Evolutionary conservation across 2,329 filamentous ascomycete species (phyloP).

Genomic region (Bisporella sp.): DNA sequence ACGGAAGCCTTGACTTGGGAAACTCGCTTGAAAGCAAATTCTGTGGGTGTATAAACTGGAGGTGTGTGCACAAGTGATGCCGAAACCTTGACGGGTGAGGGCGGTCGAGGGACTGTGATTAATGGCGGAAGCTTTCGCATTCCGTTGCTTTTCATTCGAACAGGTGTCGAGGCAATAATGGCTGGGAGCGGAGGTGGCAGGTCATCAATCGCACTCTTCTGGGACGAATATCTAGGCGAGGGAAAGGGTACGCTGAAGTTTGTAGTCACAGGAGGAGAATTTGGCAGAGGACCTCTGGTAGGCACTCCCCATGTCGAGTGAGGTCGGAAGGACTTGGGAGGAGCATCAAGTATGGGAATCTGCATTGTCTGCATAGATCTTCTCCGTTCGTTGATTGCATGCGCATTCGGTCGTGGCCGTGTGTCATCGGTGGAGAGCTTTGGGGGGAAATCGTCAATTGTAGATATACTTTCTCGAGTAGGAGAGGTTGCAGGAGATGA

Average conservation of each 20-base stretch:
- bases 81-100: constrained; percentile 14
- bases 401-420: constrained; percentile 19
- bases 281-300: constrained; percentile 2
- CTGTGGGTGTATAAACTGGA: constrained; percentile 6
- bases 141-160: constrained; percentile 10
- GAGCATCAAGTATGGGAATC: constrained; percentile 13
- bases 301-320: constrained; percentile 19
- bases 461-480: constrained; percentile 42
- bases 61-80: constrained; percentile 8
- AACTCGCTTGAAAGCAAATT: constrained; percentile 7
- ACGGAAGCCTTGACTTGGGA: constrained; percentile 6
- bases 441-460: constrained; percentile 17
- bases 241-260: constrained; percentile 26
- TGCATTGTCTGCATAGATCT: constrained; percentile 24
- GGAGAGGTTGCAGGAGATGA: constrained; percentile 54
- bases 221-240: constrained; percentile 16
- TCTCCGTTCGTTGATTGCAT: constrained; percentile 22
- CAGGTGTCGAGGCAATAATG: background rate
- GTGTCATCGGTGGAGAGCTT: constrained; percentile 14
- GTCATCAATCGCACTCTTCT: background rate
- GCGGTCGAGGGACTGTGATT: constrained; percentile 5
- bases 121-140: constrained; percentile 11
- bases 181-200: constrained; percentile 1
- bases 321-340: constrained; percentile 13
- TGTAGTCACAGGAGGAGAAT: constrained; percentile 15